Evolutionary conservation across 148 eudicot genomes (phyloP), one percentile per base, ranked within the genome.

Genomic region (Talinum fruticosum): DNA sequence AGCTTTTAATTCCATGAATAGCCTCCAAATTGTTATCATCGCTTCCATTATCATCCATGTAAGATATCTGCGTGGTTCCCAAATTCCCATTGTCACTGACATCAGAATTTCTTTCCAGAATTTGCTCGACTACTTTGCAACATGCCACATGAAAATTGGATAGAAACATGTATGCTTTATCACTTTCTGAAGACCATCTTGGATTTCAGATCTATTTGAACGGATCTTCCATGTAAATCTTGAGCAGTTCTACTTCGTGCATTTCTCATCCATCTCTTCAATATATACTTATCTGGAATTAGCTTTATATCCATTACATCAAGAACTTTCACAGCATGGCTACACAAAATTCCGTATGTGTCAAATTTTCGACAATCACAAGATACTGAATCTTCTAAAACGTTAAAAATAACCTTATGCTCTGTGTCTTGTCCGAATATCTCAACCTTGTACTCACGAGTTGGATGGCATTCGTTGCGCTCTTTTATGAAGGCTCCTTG

Each of bases 241-340:
- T 1, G 13, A 2, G 21, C 21, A 29, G 8, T 30, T 8, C 75
- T 57, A 24, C 21, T 1, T 32, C 75, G 59, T 18, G 68, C 88
- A 51, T 78, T 38, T 80, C 76, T 83, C 32, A 81, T 80, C 87
- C 85, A 85, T 37, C 85, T 66, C 57, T 82, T 80, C 49, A 77
- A 79, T 24, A 85, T 74, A 44, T 82, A 82, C 41, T 6, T 73
- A 24, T 53, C 49, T 0, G 85, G 83, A 69, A 85, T 71, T 35
- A 73, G 67, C 73, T 79, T 85, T 49, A 85, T 81, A 66, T 85
- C 77, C 68, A 84, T 82, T 35, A 64, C 30, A 78, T 85, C 85
- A 62, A 85, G 74, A n/a, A 85, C 81, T 65, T 85, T 82, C 21
- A 85, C 6, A n/a, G 83, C 76, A 78, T 84, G 84, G 75, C 82